A percentile compares a stretch with the other conserved stretches of the same genome.
Evolutionary conservation across 129 eudicot species (phyloP).

Genomic region (Arctium lappa): DNA sequence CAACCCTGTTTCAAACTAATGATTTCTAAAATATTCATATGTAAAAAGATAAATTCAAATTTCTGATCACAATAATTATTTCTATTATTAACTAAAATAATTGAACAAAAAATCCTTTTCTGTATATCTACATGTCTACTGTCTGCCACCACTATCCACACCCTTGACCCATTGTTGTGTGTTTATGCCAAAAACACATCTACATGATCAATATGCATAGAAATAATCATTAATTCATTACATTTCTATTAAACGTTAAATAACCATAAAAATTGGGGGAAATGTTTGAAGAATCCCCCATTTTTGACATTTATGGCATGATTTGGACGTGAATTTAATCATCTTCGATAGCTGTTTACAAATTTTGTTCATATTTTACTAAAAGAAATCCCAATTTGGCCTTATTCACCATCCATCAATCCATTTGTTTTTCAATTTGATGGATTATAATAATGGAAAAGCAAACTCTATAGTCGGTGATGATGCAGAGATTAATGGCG

Average conservation of each 20-base stretch:
- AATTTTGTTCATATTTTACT: not conserved
- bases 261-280: not conserved
- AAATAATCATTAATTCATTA: not conserved
- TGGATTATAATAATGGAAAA: conserved; percentile 7
- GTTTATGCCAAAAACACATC: not conserved
- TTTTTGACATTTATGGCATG: conserved; percentile 13
- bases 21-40: not conserved
- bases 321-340: conserved; percentile 10
- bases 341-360: not conserved
- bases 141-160: conserved; percentile 26
- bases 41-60: not conserved
- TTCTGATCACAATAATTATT: not conserved
- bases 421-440: not conserved
- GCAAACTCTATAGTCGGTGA: conserved; percentile 20
- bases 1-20: not conserved
- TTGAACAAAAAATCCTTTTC: conserved; percentile 8
- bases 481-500: conserved; percentile 10
- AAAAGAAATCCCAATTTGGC: conserved; percentile 18
- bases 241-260: not conserved
- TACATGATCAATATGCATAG: not conserved
- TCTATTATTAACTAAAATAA: conserved; percentile 14
- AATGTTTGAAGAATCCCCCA: conserved; percentile 7
- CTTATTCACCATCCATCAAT: not conserved
- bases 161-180: conserved; percentile 25
- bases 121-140: conserved; percentile 15